Evolutionary conservation across 345 rosid species (phyloP).

Genomic region (Toxicodendron radicans): DNA sequence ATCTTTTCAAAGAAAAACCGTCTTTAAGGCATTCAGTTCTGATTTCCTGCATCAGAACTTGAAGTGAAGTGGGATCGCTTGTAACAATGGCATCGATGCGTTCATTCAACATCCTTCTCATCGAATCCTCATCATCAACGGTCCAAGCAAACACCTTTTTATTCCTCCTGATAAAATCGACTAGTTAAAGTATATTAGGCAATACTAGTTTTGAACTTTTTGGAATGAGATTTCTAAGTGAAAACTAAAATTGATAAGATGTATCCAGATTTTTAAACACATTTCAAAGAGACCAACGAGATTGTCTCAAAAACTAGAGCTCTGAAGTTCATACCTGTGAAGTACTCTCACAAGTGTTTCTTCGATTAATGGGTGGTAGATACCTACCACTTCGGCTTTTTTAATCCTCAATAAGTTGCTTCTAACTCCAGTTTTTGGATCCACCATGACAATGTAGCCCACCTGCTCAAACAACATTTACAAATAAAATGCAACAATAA

Average conservation of each 20-base stretch:
- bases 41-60: conserved; percentile 61
- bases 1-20: conserved; percentile 44
- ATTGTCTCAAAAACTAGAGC: not conserved
- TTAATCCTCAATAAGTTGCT: conserved; percentile 66
- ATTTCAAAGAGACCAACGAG: too few species aligned
- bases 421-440: conserved; percentile 58
- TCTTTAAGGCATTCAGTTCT: conserved; percentile 74
- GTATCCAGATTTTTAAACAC: too few species aligned
- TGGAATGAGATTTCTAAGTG: not conserved
- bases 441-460: conserved; percentile 89
- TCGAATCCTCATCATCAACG: conserved; percentile 72
- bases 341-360: conserved; percentile 52
- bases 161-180: conserved; percentile 53
- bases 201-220: not conserved
- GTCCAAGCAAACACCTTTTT: conserved; percentile 88
- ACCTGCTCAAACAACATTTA: conserved; percentile 50
- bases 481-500: not conserved
- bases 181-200: not conserved
- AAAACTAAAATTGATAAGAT: too few species aligned
- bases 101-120: conserved; percentile 63
- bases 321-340: conserved; percentile 49
- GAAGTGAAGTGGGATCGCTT: conserved; percentile 64
- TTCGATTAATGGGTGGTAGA: conserved; percentile 72
- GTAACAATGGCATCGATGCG: conserved; percentile 79
- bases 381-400: conserved; percentile 77